Percentiles rank a stretch among this genome's conserved stretches.
Conservation (phyloP, 2,329 filamentous ascomycete species). For the Clarireedia homoeocarpa region DNA sequence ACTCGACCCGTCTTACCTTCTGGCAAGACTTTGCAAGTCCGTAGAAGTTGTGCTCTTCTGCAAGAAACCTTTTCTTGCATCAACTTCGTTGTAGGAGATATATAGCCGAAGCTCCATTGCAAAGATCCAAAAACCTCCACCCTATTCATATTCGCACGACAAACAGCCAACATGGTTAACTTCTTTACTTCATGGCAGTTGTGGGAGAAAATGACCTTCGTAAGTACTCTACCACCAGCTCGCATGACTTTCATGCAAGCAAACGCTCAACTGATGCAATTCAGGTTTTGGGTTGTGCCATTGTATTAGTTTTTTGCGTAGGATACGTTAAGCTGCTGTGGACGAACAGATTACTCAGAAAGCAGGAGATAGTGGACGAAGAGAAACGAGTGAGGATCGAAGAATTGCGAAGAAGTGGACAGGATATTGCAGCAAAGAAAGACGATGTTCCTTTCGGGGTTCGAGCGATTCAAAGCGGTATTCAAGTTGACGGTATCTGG, state of each 20-base stretch:
- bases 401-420: conserved; percentile 47
- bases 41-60: no score
- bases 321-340: conserved; percentile 62
- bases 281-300: conserved; percentile 65
- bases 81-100: neutral
- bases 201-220: conserved; percentile 88
- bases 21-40: neutral
- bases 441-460: conserved; percentile 78
- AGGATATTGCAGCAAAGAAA: conserved; percentile 28
- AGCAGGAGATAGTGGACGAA: conserved; percentile 57
- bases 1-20: neutral
- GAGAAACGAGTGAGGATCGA: conserved; percentile 49
- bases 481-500: conserved; percentile 82
- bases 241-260: neutral
- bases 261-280: conserved; percentile 3
- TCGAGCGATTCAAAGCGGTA: conserved; percentile 72
- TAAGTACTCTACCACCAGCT: conserved; percentile 40
- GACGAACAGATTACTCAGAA: conserved; percentile 46
- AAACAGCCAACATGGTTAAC: conserved; percentile 19
- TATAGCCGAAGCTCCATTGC: neutral
- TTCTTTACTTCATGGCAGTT: conserved; percentile 68
- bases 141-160: neutral
- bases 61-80: neutral
- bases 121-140: neutral
- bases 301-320: conserved; percentile 59